Evolutionary conservation across 2,329 filamentous ascomycete genomes (phyloP).

Genomic region (Calonectria pauciramosa): DNA sequence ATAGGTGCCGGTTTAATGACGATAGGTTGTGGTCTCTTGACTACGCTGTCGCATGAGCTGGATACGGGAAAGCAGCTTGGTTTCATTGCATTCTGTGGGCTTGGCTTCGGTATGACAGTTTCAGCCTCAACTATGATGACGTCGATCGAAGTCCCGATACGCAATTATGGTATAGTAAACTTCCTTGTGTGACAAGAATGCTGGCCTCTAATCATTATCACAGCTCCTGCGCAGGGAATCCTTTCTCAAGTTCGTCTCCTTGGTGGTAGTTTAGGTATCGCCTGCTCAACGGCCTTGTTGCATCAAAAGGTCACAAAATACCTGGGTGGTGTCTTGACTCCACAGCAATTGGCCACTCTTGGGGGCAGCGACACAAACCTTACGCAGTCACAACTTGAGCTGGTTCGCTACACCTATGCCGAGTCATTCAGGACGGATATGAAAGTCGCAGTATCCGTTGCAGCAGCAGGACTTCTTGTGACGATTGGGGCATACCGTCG

Average conservation of each 20-base stretch:
- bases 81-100: constrained; percentile 64
- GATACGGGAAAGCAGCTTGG: constrained; percentile 63
- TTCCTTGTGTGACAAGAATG: not conserved
- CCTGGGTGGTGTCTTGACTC: constrained; percentile 46
- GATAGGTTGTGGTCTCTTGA: constrained; percentile 63
- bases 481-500: constrained; percentile 57
- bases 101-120: constrained; percentile 66
- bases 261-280: constrained; percentile 68
- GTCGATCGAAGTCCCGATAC: constrained; percentile 55
- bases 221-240: constrained; percentile 67
- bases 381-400: constrained; percentile 45
- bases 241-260: constrained; percentile 65
- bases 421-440: constrained; percentile 62
- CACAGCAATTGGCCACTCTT: constrained; percentile 46
- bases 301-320: constrained; percentile 46
- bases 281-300: constrained; percentile 64
- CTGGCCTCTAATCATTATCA: constrained; percentile 26
- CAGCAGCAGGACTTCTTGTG: constrained; percentile 56
- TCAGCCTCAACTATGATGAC: constrained; percentile 63
- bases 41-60: constrained; percentile 48
- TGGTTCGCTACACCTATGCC: constrained; percentile 56
- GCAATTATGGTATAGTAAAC: constrained; percentile 59
- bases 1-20: constrained; percentile 58
- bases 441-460: constrained; percentile 59
- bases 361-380: constrained; percentile 41